Conservation (phyloP, 352 stramenopile genomes). For the Globisporangium takayamanum region DNA sequence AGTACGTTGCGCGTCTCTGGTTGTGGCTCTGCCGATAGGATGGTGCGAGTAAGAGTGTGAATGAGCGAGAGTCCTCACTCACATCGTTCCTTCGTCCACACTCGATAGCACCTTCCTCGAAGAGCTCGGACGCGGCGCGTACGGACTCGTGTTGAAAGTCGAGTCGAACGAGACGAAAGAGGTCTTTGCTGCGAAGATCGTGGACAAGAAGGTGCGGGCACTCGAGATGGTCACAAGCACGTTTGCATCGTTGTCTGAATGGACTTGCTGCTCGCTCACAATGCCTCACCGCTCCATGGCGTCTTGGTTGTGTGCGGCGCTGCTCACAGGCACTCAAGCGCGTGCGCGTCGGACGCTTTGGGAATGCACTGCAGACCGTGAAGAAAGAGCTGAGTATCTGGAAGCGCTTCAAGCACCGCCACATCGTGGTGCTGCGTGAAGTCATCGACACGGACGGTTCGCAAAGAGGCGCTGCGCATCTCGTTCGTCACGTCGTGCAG, state of each 20-base stretch:
- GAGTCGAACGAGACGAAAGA: slow-evolving; percentile 63
- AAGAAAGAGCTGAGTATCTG: slow-evolving; percentile 96
- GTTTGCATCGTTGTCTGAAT: no score
- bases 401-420: slow-evolving; percentile 94
- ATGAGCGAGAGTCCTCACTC: background rate
- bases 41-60: background rate
- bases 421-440: slow-evolving; percentile 92
- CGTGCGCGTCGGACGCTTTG: slow-evolving; percentile 58
- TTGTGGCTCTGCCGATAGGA: background rate
- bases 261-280: background rate
- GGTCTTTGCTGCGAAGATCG: slow-evolving; percentile 65
- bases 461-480: slow-evolving; percentile 1
- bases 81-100: background rate
- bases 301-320: background rate
- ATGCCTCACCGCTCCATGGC: background rate
- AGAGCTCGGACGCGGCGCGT: slow-evolving; percentile 67
- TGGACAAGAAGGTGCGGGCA: slow-evolving; percentile 51
- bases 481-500: background rate
- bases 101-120: slow-evolving; percentile 55
- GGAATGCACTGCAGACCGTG: slow-evolving; percentile 65
- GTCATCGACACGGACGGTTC: slow-evolving; percentile 92
- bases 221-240: no score
- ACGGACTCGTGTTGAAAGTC: slow-evolving; percentile 63
- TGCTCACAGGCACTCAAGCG: slow-evolving; percentile 38
- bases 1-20: slow-evolving; percentile 23